Base-by-base conservation (phyloP, 805 yeast genomes). In the Ogataea polymorpha region DNA sequence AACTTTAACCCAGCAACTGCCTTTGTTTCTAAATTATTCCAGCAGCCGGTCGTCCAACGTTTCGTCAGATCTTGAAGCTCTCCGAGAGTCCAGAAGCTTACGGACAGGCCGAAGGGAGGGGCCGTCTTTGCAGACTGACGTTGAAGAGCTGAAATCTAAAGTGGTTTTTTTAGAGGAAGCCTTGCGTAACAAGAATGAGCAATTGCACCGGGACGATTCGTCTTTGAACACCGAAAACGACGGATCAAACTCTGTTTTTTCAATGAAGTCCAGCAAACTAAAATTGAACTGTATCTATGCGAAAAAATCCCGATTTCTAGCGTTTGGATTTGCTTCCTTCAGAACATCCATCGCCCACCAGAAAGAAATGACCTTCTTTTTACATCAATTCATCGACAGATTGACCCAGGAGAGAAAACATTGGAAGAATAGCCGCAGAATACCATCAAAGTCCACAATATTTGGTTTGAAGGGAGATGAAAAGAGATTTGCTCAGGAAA, bases 401-500 rank as follows among this genome's bases (percentile, higher is more conserved):
- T 14, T 50, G 13, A 23, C 16, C 13, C 14, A 14, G 5, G 54
- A 50, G 20, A 36, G 51, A 27, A 33, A 33, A 10, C 38, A 45
- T 8, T 52, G 56, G 56, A 52, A 52, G 39, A n/a, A 13, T n/a
- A 32, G 18, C 10, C 39, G 41, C 18, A 14, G 30, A n/a, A 18
- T 26, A 11, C 18, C 29, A 12, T 17, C 17, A 11, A 23, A 26
- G n/a, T 7, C 15, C 20, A 10, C 15, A 15, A 12, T 17, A 32
- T 12, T 16, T 17, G 15, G 28, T 12, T 11, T 27, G 20, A 21
- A 18, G 11, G 35, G 18, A 6, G 36, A 44, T 15, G 45, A 39
- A 20, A 32, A 35, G 6, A 11, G 20, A 7, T 32, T 49, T 12
- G 34, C 46, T 27, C 32, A 38, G n/a, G 20, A 31, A 6, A 13